phyloP scores from a whole-genome alignment of 2,329 filamentous ascomycete species.

The Diaporthe vexans region DNA sequence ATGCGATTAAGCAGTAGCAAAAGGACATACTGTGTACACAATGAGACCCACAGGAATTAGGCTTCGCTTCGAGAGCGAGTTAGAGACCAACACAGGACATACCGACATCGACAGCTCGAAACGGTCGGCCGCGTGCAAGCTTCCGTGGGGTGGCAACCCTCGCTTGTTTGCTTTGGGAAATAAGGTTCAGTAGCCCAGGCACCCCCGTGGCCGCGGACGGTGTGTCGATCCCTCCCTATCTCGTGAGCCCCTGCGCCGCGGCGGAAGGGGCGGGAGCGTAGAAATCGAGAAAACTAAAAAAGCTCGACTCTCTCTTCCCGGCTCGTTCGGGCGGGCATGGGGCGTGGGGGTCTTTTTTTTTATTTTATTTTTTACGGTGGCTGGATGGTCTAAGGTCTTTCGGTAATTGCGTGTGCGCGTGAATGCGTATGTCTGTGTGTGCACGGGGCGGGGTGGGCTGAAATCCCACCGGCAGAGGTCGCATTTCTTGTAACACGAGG shows the following conservation, averaged over 20 bases:
- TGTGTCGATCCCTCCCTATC: not conserved
- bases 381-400: not conserved
- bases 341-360: too few relatives aligned
- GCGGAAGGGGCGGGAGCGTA: slow-evolving; percentile 14
- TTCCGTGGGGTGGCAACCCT: slow-evolving; percentile 19
- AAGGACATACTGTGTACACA: slow-evolving; percentile 18
- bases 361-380: not conserved
- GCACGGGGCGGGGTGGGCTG: slow-evolving; percentile 15
- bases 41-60: not conserved
- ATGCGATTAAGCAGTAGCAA: slow-evolving; percentile 26
- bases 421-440: not conserved
- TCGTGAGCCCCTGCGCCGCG: not conserved
- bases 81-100: not conserved
- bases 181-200: slow-evolving; percentile 29
- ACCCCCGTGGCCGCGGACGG: not conserved
- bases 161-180: slow-evolving; percentile 28
- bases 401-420: slow-evolving; percentile 11
- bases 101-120: slow-evolving; percentile 8
- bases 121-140: not conserved
- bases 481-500: slow-evolving; percentile 29
- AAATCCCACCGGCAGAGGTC: slow-evolving; percentile 21
- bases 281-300: not conserved
- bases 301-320: too few relatives aligned
- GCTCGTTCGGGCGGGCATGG: slow-evolving; percentile 1
- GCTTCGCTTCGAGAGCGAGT: slow-evolving; percentile 10